These are phyloP conservation scores for Coemansia sp. DNA, from an alignment of 192 early-diverging fungal genomes.

Conservation along the genomic window DNA sequence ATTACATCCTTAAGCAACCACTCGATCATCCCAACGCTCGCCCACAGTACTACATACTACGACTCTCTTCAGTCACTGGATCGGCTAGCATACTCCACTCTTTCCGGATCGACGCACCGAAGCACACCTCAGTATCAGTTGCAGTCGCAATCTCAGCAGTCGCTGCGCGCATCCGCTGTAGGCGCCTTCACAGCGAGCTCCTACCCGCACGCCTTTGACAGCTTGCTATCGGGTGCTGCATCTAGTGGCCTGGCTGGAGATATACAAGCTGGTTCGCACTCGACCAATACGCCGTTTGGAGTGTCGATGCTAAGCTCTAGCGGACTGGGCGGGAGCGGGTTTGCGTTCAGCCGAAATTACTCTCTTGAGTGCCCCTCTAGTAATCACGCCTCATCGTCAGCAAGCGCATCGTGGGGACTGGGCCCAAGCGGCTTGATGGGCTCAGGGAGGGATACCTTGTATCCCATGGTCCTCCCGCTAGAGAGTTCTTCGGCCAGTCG, in stretches of 20 bases:
- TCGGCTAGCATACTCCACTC: constrained; percentile 25
- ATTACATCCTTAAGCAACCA: constrained; percentile 21
- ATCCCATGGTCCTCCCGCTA: constrained; percentile 41
- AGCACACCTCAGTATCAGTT: constrained; percentile 3
- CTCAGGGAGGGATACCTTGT: constrained; percentile 18
- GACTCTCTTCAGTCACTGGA: constrained; percentile 35
- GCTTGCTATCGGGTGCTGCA: constrained; percentile 10
- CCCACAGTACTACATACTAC: constrained; percentile 30
- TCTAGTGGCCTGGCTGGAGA: not conserved
- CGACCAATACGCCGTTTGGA: constrained; percentile 4
- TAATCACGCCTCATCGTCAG: not conserved
- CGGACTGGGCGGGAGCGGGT: not conserved
- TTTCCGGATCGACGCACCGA: not conserved
- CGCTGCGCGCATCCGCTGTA: not conserved
- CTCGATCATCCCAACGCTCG: constrained; percentile 19
- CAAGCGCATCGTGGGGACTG: constrained; percentile 18
- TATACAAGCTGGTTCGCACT: not conserved
- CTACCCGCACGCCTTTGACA: constrained; percentile 13
- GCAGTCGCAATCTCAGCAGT: constrained; percentile 1
- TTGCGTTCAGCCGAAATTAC: constrained; percentile 26
- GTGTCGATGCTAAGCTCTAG: not conserved
- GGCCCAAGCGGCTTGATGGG: constrained; percentile 7
- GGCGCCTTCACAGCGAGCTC: not conserved
- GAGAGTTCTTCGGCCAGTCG: not conserved
- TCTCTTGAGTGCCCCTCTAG: constrained; percentile 23